Percentiles rank a stretch among this genome's conserved stretches.
Evolutionary conservation across 345 rosid genomes (phyloP).

Genomic region (Dipteronia dyeriana): DNA sequence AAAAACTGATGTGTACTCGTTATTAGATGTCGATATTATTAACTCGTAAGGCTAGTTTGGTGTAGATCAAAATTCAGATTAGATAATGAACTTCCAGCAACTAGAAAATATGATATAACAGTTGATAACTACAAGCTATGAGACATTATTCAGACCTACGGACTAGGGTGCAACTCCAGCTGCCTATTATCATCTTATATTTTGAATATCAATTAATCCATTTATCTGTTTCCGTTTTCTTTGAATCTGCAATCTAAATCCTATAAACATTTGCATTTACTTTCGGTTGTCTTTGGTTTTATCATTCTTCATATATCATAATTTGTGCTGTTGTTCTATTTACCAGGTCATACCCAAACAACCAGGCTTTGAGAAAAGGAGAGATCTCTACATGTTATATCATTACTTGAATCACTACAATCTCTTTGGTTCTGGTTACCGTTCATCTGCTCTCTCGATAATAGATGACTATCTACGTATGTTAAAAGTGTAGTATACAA

Average conservation of each 20-base stretch:
- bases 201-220: background rate
- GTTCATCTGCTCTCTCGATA: conserved; percentile 76
- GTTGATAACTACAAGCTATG: background rate
- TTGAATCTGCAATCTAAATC: background rate
- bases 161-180: background rate
- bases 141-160: background rate
- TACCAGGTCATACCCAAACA: conserved; percentile 84
- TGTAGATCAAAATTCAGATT: background rate
- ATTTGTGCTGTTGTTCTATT: background rate
- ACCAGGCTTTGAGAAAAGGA: conserved; percentile 79
- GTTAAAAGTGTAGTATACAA: conserved; percentile 38
- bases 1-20: background rate
- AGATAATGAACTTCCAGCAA: background rate
- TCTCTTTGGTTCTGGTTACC: conserved; percentile 85
- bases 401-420: conserved; percentile 96
- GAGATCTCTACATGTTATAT: conserved; percentile 71
- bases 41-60: background rate
- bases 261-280: background rate
- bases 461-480: conserved; percentile 69
- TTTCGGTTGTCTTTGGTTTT: background rate
- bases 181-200: background rate
- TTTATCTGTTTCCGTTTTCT: background rate
- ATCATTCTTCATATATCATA: background rate
- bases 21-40: background rate
- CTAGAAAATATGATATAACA: background rate